A percentile compares a stretch with the other conserved stretches of the same genome.
phyloP scores from a whole-genome alignment of 1,139 yeast genomes.

The Saccharomyces hybrid region DNA sequence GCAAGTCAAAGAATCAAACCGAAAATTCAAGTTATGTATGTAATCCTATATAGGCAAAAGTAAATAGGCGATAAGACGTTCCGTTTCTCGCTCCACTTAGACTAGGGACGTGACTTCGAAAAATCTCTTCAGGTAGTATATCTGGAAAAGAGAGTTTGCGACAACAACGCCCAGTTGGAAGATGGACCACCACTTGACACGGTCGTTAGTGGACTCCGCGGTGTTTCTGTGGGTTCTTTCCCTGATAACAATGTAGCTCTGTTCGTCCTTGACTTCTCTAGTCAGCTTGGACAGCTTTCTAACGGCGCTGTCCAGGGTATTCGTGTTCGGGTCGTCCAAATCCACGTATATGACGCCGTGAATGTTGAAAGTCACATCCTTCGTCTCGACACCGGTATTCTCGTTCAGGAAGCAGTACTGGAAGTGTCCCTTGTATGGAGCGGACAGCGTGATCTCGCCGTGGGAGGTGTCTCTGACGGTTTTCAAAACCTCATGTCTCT shows the following conservation, averaged over 20 bases:
- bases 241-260: slow-evolving; percentile 85
- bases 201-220: slow-evolving; percentile 92
- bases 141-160: slow-evolving; percentile 84
- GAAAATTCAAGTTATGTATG: neutral
- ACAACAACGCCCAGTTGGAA: slow-evolving; percentile 85
- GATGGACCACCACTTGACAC: slow-evolving; percentile 97
- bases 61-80: neutral
- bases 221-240: slow-evolving; percentile 98
- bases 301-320: slow-evolving; percentile 80
- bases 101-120: slow-evolving; percentile 91
- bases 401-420: slow-evolving; percentile 91
- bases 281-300: slow-evolving; percentile 69
- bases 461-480: slow-evolving; percentile 57
- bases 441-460: slow-evolving; percentile 69
- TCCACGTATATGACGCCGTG: slow-evolving; percentile 90
- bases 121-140: slow-evolving; percentile 86
- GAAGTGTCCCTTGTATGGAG: slow-evolving; percentile 64
- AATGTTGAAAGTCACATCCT: slow-evolving; percentile 91
- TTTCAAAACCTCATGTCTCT: slow-evolving; percentile 29
- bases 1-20: too few relatives aligned
- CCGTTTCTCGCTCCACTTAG: slow-evolving; percentile 30
- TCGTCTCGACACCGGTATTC: slow-evolving; percentile 59
- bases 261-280: slow-evolving; percentile 85
- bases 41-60: neutral
- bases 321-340: slow-evolving; percentile 71